Percentiles rank a stretch among this genome's conserved stretches.
Evolutionary conservation across 768 basidiomycete genomes (phyloP).

Genomic region (Coprinellus micaceus): DNA sequence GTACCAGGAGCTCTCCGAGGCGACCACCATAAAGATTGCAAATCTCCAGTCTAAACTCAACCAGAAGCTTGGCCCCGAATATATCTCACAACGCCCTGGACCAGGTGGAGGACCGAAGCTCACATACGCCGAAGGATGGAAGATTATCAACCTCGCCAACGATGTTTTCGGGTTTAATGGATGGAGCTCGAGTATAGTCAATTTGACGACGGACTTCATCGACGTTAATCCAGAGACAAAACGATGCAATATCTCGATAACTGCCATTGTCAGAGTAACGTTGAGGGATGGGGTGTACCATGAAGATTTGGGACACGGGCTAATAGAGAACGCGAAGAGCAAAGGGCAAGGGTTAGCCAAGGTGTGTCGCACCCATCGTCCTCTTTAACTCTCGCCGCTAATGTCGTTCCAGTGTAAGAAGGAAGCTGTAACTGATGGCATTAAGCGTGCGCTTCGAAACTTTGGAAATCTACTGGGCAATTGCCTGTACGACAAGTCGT

Average conservation of each 20-base stretch:
- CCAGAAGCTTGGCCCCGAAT: slow-evolving; percentile 92
- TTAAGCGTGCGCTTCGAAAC: slow-evolving; percentile 86
- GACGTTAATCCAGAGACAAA: slow-evolving; percentile 69
- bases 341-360: slow-evolving; percentile 90
- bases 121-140: slow-evolving; percentile 97
- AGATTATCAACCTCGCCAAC: slow-evolving; percentile 95
- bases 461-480: slow-evolving; percentile 96
- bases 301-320: slow-evolving; percentile 92
- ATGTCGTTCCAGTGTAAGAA: slow-evolving; percentile 78
- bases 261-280: slow-evolving; percentile 84
- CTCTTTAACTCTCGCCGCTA: not conserved
- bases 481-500: slow-evolving; percentile 94
- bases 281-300: slow-evolving; percentile 85
- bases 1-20: slow-evolving; percentile 44
- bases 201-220: slow-evolving; percentile 70
- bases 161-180: slow-evolving; percentile 99
- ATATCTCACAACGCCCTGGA: slow-evolving; percentile 82
- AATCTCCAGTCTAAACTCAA: slow-evolving; percentile 76
- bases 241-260: slow-evolving; percentile 69
- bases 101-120: slow-evolving; percentile 84
- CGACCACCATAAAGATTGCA: slow-evolving; percentile 63
- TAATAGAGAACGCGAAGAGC: slow-evolving; percentile 77
- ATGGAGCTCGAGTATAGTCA: slow-evolving; percentile 82
- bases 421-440: slow-evolving; percentile 92
- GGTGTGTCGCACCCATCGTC: slow-evolving; percentile 41